phyloP scores from a whole-genome alignment of 805 yeast genomes.

The Saccharomycopsis synnaedendra region DNA sequence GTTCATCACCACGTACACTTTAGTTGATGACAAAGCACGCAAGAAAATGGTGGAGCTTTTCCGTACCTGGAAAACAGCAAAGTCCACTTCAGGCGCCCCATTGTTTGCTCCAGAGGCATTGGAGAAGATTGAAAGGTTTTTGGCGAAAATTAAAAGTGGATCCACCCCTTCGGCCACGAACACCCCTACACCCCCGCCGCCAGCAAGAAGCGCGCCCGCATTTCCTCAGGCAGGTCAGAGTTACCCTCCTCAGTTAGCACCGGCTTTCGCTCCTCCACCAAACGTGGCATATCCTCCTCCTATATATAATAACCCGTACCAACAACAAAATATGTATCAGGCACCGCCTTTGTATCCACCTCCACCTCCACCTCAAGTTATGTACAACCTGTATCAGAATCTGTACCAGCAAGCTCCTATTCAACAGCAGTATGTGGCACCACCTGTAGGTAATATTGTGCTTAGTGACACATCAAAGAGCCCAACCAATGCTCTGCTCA shows the following conservation, averaged over 20 bases:
- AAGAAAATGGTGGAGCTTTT: conserved; percentile 65
- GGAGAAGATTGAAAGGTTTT: conserved; percentile 61
- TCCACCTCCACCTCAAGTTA: not conserved
- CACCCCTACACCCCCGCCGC: no score
- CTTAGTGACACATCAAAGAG: conserved; percentile 17
- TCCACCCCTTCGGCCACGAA: no score
- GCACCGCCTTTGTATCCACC: not conserved
- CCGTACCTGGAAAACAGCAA: conserved; percentile 77
- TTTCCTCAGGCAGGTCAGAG: no score
- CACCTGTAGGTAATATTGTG: conserved; percentile 21
- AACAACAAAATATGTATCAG: conserved; percentile 22
- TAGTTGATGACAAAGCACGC: conserved; percentile 67
- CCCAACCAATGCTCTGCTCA: not conserved
- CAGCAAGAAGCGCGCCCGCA: no score
- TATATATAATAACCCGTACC: conserved; percentile 15
- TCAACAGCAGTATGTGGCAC: not conserved
- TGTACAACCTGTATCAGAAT: conserved; percentile 1
- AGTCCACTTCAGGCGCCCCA: conserved; percentile 48
- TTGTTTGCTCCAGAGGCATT: conserved; percentile 64
- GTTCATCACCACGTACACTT: conserved; percentile 67
- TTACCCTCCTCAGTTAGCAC: no score
- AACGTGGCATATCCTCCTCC: no score
- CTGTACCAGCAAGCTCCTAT: not conserved
- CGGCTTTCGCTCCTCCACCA: no score
- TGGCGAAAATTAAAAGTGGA: conserved; percentile 40